A percentile compares a stretch with the other conserved stretches of the same genome.
Evolutionary conservation across 306 rosid genomes (phyloP).

Genomic region (Trichosanthes truncata): DNA sequence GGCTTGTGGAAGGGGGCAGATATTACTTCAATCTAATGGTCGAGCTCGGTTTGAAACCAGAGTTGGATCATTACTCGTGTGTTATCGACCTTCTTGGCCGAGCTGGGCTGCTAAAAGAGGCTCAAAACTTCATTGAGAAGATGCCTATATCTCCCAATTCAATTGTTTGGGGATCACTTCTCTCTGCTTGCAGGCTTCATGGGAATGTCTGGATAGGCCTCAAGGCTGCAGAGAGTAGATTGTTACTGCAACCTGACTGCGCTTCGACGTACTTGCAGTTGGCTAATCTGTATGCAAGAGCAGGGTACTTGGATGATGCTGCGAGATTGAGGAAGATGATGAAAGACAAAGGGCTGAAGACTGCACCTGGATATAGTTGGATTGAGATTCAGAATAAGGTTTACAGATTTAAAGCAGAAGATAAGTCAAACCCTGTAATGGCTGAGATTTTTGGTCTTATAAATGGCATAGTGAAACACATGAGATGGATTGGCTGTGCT

Average conservation of each 20-base stretch:
- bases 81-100: constrained; percentile 79
- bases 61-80: constrained; percentile 73
- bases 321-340: constrained; percentile 48
- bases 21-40: constrained; percentile 55
- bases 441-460: constrained; percentile 29
- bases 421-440: constrained; percentile 38
- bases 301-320: constrained; percentile 49
- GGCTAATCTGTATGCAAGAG: constrained; percentile 63
- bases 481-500: constrained; percentile 30
- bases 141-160: constrained; percentile 77
- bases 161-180: constrained; percentile 77
- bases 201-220: constrained; percentile 63
- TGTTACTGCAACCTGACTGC: constrained; percentile 51
- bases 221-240: constrained; percentile 62
- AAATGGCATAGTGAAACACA: constrained; percentile 50
- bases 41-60: constrained; percentile 46
- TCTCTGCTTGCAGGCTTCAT: constrained; percentile 62
- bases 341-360: constrained; percentile 62
- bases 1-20: constrained; percentile 57
- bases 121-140: constrained; percentile 40
- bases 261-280: constrained; percentile 56
- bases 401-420: constrained; percentile 60
- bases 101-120: constrained; percentile 61
- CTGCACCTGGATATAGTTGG: constrained; percentile 74
- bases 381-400: constrained; percentile 46